Evolutionary conservation across 2,329 filamentous ascomycete species (phyloP).

Genomic region (Scleromitrula shiraiana): DNA sequence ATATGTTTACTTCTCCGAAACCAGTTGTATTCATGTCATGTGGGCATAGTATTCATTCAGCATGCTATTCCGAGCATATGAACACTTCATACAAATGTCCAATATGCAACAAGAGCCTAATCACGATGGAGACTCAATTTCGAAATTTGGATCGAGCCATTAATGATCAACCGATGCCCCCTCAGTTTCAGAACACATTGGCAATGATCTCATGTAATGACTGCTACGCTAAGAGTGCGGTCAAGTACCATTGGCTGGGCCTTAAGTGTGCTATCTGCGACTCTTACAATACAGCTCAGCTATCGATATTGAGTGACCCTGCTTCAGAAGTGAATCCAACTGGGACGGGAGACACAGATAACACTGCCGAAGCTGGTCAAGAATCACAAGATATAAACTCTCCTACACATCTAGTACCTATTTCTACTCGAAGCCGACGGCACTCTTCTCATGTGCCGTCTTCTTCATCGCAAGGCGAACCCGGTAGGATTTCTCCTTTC

Average conservation of each 20-base stretch:
- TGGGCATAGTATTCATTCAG: constrained; percentile 89
- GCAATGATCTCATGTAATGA: constrained; percentile 91
- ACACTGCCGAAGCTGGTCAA: constrained; percentile 13
- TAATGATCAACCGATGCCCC: constrained; percentile 82
- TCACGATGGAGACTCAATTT: constrained; percentile 96
- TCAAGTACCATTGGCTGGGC: constrained; percentile 89
- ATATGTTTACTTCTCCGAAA: constrained; percentile 86
- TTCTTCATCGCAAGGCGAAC: constrained; percentile 7
- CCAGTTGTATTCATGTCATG: constrained; percentile 92
- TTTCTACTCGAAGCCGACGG: constrained; percentile 19
- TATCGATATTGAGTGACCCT: constrained; percentile 47
- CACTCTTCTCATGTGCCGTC: constrained; percentile 26
- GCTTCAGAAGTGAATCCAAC: constrained; percentile 19
- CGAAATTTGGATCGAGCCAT: constrained; percentile 85
- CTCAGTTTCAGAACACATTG: constrained; percentile 68
- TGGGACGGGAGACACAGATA: constrained; percentile 20
- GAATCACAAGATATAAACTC: constrained; percentile 13
- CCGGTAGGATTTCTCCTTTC: constrained; percentile 22
- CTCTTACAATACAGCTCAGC: constrained; percentile 62
- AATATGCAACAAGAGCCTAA: constrained; percentile 91
- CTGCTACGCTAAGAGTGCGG: constrained; percentile 79
- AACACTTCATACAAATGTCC: constrained; percentile 90
- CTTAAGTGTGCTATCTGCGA: constrained; percentile 73
- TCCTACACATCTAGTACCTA: constrained; percentile 9
- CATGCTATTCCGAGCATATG: constrained; percentile 83